Conservation (phyloP, 495 filamentous ascomycete genomes). For the Penicillium egyptiacum region DNA sequence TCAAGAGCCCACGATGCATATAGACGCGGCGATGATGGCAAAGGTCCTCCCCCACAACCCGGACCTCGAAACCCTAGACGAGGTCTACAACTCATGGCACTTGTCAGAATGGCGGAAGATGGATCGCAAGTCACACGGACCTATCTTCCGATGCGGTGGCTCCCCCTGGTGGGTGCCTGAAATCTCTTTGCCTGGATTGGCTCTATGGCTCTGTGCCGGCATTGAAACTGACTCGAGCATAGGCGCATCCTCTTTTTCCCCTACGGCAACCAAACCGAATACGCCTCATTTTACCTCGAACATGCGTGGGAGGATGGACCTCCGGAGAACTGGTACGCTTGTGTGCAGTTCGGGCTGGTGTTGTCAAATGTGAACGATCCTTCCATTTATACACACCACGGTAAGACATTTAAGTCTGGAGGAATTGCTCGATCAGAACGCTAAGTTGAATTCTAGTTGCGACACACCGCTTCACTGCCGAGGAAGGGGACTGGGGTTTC, state of each 20-base stretch:
- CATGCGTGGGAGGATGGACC: conserved; percentile 75
- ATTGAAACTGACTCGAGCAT: conserved; percentile 17
- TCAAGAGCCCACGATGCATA: conserved; percentile 17
- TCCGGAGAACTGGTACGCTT: conserved; percentile 91
- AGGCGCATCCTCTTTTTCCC: conserved; percentile 96
- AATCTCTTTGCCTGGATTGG: conserved; percentile 2
- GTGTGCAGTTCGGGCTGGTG: conserved; percentile 91
- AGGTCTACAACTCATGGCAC: conserved; percentile 77
- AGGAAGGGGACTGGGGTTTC: conserved; percentile 99
- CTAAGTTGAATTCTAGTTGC: conserved; percentile 46
- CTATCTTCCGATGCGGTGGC: conserved; percentile 80
- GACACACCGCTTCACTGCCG: conserved; percentile 89
- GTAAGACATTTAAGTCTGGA: conserved; percentile 33
- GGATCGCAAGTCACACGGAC: conserved; percentile 78
- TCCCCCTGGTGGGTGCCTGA: conserved; percentile 72
- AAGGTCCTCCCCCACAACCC: conserved; percentile 68
- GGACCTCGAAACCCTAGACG: conserved; percentile 69
- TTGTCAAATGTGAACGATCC: conserved; percentile 93
- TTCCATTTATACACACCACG: conserved; percentile 67
- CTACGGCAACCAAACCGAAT: conserved; percentile 87
- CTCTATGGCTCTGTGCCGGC: neutral
- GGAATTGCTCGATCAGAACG: neutral
- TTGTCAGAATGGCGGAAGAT: conserved; percentile 77
- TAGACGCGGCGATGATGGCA: conserved; percentile 83
- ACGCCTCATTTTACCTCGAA: conserved; percentile 93